Percentiles rank a stretch among this genome's conserved stretches.
These are phyloP conservation scores for Prinsepia uniflora DNA, from an alignment of 306 rosid genomes.

Conservation along the genomic window DNA sequence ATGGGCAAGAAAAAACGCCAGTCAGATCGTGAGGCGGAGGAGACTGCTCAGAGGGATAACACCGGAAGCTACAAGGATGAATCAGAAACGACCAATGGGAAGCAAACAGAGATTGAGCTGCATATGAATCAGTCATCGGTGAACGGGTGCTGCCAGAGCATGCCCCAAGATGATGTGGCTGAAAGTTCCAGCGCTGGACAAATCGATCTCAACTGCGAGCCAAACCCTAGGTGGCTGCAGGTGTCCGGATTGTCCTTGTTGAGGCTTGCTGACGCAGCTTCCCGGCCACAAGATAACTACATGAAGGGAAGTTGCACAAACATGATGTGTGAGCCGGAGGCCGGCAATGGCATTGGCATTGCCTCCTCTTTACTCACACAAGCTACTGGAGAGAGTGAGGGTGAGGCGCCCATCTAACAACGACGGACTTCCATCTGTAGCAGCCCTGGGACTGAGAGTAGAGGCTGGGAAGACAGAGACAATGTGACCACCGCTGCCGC, in stretches of 20 bases:
- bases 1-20: constrained; percentile 80
- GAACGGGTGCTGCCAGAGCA: constrained; percentile 34
- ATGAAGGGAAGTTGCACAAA: constrained; percentile 37
- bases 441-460: constrained; percentile 41
- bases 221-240: constrained; percentile 51
- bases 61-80: constrained; percentile 27
- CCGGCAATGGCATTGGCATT: constrained; percentile 30
- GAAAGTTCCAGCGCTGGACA: constrained; percentile 50
- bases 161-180: constrained; percentile 36
- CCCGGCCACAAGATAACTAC: constrained; percentile 29
- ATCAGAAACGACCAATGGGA: constrained; percentile 33
- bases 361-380: constrained; percentile 34
- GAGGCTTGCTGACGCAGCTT: constrained; percentile 37
- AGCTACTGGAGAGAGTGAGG: constrained; percentile 35
- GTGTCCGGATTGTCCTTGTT: constrained; percentile 40
- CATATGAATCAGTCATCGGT: constrained; percentile 31
- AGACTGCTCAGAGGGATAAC: constrained; percentile 29
- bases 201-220: constrained; percentile 76
- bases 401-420: constrained; percentile 39
- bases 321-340: constrained; percentile 33
- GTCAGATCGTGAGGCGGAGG: constrained; percentile 57
- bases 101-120: constrained; percentile 25
- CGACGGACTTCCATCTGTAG: constrained; percentile 34
- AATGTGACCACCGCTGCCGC: neutral
- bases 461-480: constrained; percentile 42